Base-by-base conservation (phyloP, 352 stramenopile genomes). In the Globisporangium nunn region DNA sequence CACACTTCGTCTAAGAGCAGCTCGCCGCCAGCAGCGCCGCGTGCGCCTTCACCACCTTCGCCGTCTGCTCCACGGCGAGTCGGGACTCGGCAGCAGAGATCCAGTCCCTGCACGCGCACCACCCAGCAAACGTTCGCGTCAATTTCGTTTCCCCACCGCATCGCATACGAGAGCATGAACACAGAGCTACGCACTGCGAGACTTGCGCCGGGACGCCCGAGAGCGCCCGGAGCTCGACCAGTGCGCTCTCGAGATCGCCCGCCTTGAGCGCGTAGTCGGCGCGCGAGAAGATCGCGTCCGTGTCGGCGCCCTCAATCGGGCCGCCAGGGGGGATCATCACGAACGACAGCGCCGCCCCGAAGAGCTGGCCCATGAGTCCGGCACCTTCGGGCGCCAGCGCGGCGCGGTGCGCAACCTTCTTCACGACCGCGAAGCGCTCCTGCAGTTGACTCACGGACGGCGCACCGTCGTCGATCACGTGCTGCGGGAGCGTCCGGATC, bases 11-110 rank as follows among this genome's bases (percentile, higher is more conserved):
- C 41, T 85, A 93, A 23, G 83, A 91, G 50, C 80, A 88, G 65
- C 83, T 93, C n/a, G 79, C 83, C 17, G 83, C 83, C 33, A 93
- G 60, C 47, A 93, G 59, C 33, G 83, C 80, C 46, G 89, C 77
- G 58, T 93, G 83, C 28, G 83, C 81, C 70, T 93, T 93, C 47
- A 93, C 68, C 54, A 91, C 72, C 72, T 89, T 89, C 43, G 79
- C 74, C 2, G 83, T 91, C 64, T 93, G 83, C 59, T 93, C 83
- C 39, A 93, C 75, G 8, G 81, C 76, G 55, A 93, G 65, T 46
- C 83, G 79, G 49, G 78, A 77, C 55, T 93, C 78, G 1, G 83
- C 83, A 44, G 83, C 83, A 51, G 56, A 58, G 44, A 93, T 71
- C 83, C 83, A 93, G 64, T 93, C 83, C 35, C 66, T 79, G 35